A percentile compares a stretch with the other conserved stretches of the same genome.
phyloP scores from a whole-genome alignment of 2,329 filamentous ascomycete species.

The Colletotrichum aenigma region DNA sequence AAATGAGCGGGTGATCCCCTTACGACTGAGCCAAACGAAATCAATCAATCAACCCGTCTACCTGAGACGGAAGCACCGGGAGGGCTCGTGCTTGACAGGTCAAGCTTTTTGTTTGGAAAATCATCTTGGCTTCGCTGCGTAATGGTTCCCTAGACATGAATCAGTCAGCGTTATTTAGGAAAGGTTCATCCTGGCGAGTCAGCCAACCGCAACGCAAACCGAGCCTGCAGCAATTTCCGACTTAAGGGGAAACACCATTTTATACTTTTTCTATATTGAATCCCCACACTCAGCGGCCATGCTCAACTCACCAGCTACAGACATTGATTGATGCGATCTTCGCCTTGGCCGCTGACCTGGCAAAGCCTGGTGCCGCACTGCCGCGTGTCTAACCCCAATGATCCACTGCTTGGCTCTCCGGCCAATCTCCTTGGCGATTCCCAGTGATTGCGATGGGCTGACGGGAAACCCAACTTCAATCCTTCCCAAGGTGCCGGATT shows the following conservation, averaged over 20 bases:
- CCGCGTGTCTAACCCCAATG: neutral
- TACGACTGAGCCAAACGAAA: neutral
- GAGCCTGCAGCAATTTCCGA: constrained; percentile 1
- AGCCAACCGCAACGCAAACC: neutral
- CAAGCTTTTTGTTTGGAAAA: constrained; percentile 3
- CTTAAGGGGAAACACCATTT: neutral
- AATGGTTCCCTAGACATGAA: neutral
- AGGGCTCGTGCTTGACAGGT: neutral
- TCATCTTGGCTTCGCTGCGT: neutral
- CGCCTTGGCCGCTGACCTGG: neutral
- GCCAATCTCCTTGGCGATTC: neutral
- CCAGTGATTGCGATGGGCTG: neutral
- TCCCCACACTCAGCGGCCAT: neutral
- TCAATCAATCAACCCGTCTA: neutral
- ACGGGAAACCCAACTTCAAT: neutral
- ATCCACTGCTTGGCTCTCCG: neutral
- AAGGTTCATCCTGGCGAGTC: neutral
- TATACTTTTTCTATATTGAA: constrained; percentile 5
- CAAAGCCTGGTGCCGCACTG: neutral
- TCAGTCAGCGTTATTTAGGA: neutral
- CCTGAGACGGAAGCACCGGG: neutral
- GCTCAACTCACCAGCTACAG: neutral
- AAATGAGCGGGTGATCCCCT: neutral
- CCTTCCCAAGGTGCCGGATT: neutral
- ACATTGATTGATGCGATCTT: neutral